Base-by-base conservation (phyloP, 768 basidiomycete genomes). In the Infundibulicybe gibba region DNA sequence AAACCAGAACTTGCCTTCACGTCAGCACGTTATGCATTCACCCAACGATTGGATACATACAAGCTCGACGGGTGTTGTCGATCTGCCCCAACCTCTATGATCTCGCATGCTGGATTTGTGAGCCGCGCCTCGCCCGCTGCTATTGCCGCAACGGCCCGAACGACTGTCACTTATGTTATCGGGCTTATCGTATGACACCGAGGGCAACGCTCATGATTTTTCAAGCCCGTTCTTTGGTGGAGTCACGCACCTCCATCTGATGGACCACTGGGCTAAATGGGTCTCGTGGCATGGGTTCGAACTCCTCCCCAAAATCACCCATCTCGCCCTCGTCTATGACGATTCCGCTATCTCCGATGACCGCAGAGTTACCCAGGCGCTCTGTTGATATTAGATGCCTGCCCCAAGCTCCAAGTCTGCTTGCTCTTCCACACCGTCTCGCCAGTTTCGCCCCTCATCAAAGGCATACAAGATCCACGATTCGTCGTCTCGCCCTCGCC, bases 241-340 rank as follows among this genome's bases (percentile, higher is more conserved):
- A 12, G 45, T 47, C 8, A 47, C 45, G 15, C 45, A 47, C 16
- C 45, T 47, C 19, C 45, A 47, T 21, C 19, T 47, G 15, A 39
- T 32, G 10, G 45, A 47, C 25, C 34, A 32, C 17, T 47, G 45
- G 45, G 38, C 32, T 10, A 25, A 20, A 31, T 47, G 45, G 45
- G 16, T 40, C 15, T 39, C 45, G 14, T 47, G 45, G 45, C 34
- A 32, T 11, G 45, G 38, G 20, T 39, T 47, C 20, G 17, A 38
- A 16, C 10, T 47, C 19, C 37, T 47, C 15, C 45, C 45, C 35
- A 40, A 47, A 21, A 20, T 47, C 45, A 47, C 45, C 10, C 45
- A 47, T 16, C 25, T 47, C 19, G 37, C 45, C 21, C 32, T 47
- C 40, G 21, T 39, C 21, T 47, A 47, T 39, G 45, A 47, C 20